Base-by-base conservation (phyloP, 2,329 filamentous ascomycete genomes). In the Herpotrichia juniperi region DNA sequence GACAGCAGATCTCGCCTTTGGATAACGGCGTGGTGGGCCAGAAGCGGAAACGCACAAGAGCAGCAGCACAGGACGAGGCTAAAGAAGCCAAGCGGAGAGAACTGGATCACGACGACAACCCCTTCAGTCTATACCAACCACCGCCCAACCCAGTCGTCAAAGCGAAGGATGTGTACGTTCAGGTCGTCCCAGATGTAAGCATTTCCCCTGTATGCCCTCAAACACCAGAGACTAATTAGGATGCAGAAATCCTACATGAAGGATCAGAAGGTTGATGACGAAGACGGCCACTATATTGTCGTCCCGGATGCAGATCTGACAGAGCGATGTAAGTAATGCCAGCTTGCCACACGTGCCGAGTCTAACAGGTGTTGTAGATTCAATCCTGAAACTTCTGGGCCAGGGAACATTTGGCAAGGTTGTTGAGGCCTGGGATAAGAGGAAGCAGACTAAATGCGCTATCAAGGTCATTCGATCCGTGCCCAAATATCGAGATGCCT, bases 401-500 rank as follows among this genome's bases (percentile, higher is more conserved):
- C 94, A 99, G 76, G 94, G 94, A 58, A 99, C 94, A 0, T 99
- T 99, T 71, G 94, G 94, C 69, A 99, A 99, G 75, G 94, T 99
- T 14, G 94, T 99, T 16, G 89, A 97, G 74, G 94, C 94, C 46
- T 87, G 85, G 63, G 94, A 99, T 71, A 85, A 85, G 54, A 84
- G 84, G 64, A 87, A 87, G 57, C 88, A 88, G 54, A 83, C 83
- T 62, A 91, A 93, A 71, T 96, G 96, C 61, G 94, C 94, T 28
- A 91, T 99, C 75, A 99, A 99, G 75, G 96, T 99, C 73, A 97
- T 99, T 61, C 88, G 94, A 62, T 97, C 94, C 1, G 94, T 99
- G 11, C 94, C 96, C 69, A 99, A 99, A 73, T 99, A 99, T 71
- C 88, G 94, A 42, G 94, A 99, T 76, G 94, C 94, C 30, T 96